Conservation (phyloP, 2,329 filamentous ascomycete genomes). For the Periconia digitata region DNA sequence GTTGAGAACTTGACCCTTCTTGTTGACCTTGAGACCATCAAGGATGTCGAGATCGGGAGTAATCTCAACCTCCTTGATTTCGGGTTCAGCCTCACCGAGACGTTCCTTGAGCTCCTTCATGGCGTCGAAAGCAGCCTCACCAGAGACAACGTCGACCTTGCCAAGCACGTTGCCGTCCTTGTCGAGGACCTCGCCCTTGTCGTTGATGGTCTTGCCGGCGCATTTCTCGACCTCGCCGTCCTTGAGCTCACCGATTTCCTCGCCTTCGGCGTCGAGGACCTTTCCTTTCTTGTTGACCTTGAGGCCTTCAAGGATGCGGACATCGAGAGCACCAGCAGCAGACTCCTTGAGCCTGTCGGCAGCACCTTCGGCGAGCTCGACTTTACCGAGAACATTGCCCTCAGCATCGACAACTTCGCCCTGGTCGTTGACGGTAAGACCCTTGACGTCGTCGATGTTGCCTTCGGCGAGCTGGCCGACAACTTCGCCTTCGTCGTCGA, state of each 20-base stretch:
- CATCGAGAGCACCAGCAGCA: constrained; percentile 44
- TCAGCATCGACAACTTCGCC: constrained; percentile 54
- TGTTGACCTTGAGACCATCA: constrained; percentile 60
- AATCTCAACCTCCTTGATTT: constrained; percentile 44
- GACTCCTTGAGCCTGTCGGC: constrained; percentile 50
- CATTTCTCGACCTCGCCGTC: constrained; percentile 49
- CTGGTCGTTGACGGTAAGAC: constrained; percentile 54
- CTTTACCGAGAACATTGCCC: constrained; percentile 53
- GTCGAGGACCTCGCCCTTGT: constrained; percentile 54
- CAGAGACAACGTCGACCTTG: constrained; percentile 51
- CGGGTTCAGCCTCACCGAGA: constrained; percentile 49
- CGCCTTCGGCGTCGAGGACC: constrained; percentile 54
- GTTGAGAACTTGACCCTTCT: constrained; percentile 57
- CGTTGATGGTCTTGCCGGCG: constrained; percentile 53
- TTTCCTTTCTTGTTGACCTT: constrained; percentile 62
- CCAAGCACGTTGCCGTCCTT: constrained; percentile 54
- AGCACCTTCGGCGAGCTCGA: constrained; percentile 53
- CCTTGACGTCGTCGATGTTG: constrained; percentile 50
- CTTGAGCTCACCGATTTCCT: constrained; percentile 53
- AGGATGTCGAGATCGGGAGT: constrained; percentile 51
- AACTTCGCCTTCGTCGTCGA: constrained; percentile 53
- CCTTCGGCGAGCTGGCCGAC: constrained; percentile 52
- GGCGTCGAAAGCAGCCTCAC: constrained; percentile 54
- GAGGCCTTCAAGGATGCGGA: constrained; percentile 54
- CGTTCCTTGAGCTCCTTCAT: constrained; percentile 50